Base-by-base conservation (phyloP, 768 basidiomycete genomes). In the Tylopilus balloui region DNA sequence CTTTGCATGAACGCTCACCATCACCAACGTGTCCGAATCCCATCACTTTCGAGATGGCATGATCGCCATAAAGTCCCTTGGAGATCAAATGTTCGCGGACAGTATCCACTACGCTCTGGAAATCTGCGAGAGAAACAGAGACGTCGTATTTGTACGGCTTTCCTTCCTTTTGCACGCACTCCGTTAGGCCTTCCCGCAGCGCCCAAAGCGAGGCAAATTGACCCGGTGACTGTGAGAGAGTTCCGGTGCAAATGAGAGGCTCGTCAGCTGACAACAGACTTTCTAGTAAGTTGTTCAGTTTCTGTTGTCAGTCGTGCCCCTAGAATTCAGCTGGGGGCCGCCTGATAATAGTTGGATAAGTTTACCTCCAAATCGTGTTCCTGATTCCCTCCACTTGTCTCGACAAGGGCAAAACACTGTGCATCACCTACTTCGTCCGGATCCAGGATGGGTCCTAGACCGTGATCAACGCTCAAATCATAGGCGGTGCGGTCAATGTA, bases 21-120 rank as follows among this genome's bases (percentile, higher is more conserved):
- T 99, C 96, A 20, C 96, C 96, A 45, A 98, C 84, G 67, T 99
- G 96, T 12, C 96, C 96, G 59, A 91, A 99, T 11, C 96, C 96
- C 50, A 95, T 70, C 13, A 94, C 89, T 61, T 84, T 79, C 65
- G 85, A 86, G 34, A 98, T 87, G 23, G 81, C 84, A 38, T 81
- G 74, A 15, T 86, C 83, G 13, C 77, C 78, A 35, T 91, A 72
- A 10, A 90, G 75, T 4, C 84, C 87, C 57, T 84, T 83, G 19
- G 79, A 78, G 28, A 74, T 67, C 31, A 98, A 71, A 47, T 80
- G 83, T 52, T 85, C 81, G 49, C 87, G 74, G 28, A 92, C 85
- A 27, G 77, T 69, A 63, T 96, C 89, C 27, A 98, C 89, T 13
- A 95, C 83, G 8, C 78, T 77, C 70, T 97, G 85, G 78, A 98